Evolutionary conservation across 1,139 yeast species (phyloP).

Genomic region (Meyerozyma elateridarum): DNA sequence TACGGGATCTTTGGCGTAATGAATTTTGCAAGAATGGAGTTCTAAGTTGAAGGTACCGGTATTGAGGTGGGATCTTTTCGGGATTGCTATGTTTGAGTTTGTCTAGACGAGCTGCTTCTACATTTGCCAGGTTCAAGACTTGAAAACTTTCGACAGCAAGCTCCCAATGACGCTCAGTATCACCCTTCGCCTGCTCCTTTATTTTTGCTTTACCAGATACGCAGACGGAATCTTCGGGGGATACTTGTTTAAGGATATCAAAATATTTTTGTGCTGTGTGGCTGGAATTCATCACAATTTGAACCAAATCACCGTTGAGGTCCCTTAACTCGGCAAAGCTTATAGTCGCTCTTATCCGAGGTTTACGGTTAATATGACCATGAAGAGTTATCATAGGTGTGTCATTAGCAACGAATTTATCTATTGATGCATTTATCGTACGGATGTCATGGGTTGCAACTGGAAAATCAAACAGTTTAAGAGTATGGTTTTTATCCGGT

Average conservation of each 20-base stretch:
- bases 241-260: slow-evolving; percentile 43
- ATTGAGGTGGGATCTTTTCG: slow-evolving; percentile 66
- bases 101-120: slow-evolving; percentile 68
- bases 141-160: slow-evolving; percentile 48
- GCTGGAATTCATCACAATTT: slow-evolving; percentile 50
- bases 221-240: slow-evolving; percentile 71
- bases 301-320: slow-evolving; percentile 59
- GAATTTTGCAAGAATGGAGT: slow-evolving; percentile 55
- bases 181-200: slow-evolving; percentile 18
- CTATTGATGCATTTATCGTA: slow-evolving; percentile 15
- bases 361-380: slow-evolving; percentile 81
- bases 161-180: slow-evolving; percentile 46
- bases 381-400: slow-evolving; percentile 37
- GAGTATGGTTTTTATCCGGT: slow-evolving; percentile 21
- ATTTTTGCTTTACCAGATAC: slow-evolving; percentile 52
- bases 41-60: slow-evolving; percentile 75
- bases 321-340: slow-evolving; percentile 76
- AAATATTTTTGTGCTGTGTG: slow-evolving; percentile 32
- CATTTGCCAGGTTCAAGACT: slow-evolving; percentile 60
- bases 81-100: slow-evolving; percentile 48
- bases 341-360: slow-evolving; percentile 44
- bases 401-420: slow-evolving; percentile 10
- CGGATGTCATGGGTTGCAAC: slow-evolving; percentile 29
- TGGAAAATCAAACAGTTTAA: slow-evolving; percentile 37
- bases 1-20: slow-evolving; percentile 55